phyloP scores from a whole-genome alignment of 1,284 basidiomycete genomes.

The Exobasidium cylindrosporum region DNA sequence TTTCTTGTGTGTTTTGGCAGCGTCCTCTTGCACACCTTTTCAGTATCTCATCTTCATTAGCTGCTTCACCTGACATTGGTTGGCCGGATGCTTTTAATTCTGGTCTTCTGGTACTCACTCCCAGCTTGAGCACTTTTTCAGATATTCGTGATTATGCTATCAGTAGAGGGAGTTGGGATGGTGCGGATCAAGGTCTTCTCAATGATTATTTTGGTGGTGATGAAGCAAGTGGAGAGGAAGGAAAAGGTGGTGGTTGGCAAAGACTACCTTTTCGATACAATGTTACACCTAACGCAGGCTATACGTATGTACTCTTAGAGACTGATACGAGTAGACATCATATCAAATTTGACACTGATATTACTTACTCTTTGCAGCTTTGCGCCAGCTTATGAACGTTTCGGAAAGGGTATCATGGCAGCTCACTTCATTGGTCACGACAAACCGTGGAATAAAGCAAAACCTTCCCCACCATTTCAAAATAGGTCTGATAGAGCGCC shows the following conservation, averaged over 20 bases:
- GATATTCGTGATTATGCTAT: constrained; percentile 69
- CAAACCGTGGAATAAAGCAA: constrained; percentile 73
- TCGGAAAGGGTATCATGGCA: constrained; percentile 78
- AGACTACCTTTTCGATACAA: constrained; percentile 81
- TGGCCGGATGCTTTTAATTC: constrained; percentile 99
- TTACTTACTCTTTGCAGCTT: constrained; percentile 67
- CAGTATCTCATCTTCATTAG: constrained; percentile 56
- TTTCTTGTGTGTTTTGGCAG: constrained; percentile 11
- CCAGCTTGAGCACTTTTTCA: constrained; percentile 76
- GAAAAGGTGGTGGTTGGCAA: constrained; percentile 72
- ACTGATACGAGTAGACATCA: too few relatives aligned
- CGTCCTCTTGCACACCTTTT: constrained; percentile 44
- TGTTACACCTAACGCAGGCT: constrained; percentile 93
- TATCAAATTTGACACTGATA: too few relatives aligned
- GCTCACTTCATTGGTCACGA: constrained; percentile 91
- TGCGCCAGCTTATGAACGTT: constrained; percentile 89
- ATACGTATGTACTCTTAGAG: constrained; percentile 79
- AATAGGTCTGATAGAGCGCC: not conserved
- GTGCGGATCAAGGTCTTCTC: constrained; percentile 90
- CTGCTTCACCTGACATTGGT: constrained; percentile 89
- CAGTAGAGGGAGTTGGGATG: constrained; percentile 85
- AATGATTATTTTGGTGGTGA: constrained; percentile 76
- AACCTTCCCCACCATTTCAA: not conserved
- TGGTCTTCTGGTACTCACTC: constrained; percentile 82
- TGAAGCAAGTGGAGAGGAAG: constrained; percentile 54